A percentile compares a stretch with the other conserved stretches of the same genome.
phyloP scores from a whole-genome alignment of 2,329 filamentous ascomycete genomes.

The Gnomoniopsis sp. region DNA sequence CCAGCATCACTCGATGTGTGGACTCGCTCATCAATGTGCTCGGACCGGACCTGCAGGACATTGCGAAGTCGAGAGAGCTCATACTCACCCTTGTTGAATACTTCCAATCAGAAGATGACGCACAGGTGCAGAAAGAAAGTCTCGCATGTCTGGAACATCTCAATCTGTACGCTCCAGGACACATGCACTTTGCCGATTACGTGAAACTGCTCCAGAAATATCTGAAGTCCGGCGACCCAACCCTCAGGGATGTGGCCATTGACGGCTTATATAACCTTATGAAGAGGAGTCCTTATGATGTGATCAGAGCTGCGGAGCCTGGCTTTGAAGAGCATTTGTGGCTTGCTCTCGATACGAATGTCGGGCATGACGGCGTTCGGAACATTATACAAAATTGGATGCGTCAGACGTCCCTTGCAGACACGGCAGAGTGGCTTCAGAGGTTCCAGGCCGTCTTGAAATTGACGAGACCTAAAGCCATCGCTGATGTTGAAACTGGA shows the following conservation, averaged over 20 bases:
- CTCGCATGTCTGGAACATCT: constrained; percentile 86
- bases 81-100: constrained; percentile 83
- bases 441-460: constrained; percentile 85
- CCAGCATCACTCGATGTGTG: constrained; percentile 81
- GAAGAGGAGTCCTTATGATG: constrained; percentile 83
- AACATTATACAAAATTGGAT: constrained; percentile 93
- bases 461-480: constrained; percentile 71
- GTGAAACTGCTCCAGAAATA: constrained; percentile 78
- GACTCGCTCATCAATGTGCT: constrained; percentile 97
- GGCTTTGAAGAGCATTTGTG: constrained; percentile 89
- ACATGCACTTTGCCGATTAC: constrained; percentile 81
- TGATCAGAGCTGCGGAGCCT: constrained; percentile 69
- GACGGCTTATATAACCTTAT: constrained; percentile 92
- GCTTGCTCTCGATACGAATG: constrained; percentile 77
- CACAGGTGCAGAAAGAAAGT: constrained; percentile 70
- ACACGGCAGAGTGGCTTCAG: constrained; percentile 83
- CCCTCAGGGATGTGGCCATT: constrained; percentile 75
- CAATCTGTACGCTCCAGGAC: constrained; percentile 83
- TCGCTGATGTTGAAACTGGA: constrained; percentile 45
- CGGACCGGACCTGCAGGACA: constrained; percentile 90
- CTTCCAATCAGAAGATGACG: constrained; percentile 72
- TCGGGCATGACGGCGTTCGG: constrained; percentile 74
- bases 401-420: constrained; percentile 76
- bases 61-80: constrained; percentile 85
- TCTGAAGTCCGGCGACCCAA: constrained; percentile 64